Evolutionary conservation across 148 eudicot species (phyloP).

Genomic region (Oxyria digyna): DNA sequence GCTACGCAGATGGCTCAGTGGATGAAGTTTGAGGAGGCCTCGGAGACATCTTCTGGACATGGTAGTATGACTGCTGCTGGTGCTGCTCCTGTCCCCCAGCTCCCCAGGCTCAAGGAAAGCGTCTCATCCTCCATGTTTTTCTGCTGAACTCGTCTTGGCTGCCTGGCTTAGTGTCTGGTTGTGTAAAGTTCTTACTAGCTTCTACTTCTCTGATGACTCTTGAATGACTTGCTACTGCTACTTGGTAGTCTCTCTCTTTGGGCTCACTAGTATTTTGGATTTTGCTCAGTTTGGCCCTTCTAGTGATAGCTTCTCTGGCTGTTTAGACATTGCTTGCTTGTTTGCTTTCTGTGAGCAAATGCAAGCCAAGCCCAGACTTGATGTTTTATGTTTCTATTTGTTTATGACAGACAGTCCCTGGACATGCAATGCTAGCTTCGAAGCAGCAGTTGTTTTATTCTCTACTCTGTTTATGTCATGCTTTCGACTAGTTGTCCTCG

Average conservation of each 20-base stretch:
- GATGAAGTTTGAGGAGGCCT: conserved; percentile 76
- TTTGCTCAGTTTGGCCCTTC: neutral
- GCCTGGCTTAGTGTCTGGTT: neutral
- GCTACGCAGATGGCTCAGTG: conserved; percentile 71
- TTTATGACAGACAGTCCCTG: too few relatives aligned
- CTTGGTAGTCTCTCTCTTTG: neutral
- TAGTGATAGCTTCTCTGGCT: too few relatives aligned
- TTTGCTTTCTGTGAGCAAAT: too few relatives aligned
- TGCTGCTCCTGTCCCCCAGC: conserved; percentile 58
- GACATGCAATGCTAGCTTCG: too few relatives aligned
- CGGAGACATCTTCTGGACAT: conserved; percentile 69
- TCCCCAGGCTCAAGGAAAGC: conserved; percentile 52
- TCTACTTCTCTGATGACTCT: neutral
- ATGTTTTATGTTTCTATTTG: too few relatives aligned
- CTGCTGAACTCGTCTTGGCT: conserved; percentile 18
- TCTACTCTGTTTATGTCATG: too few relatives aligned
- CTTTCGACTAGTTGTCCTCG: too few relatives aligned
- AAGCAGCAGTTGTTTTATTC: too few relatives aligned
- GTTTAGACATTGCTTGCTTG: too few relatives aligned
- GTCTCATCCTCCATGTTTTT: conserved; percentile 86
- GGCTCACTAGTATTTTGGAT: neutral
- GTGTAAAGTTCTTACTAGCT: neutral
- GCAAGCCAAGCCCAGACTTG: too few relatives aligned
- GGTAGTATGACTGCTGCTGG: conserved; percentile 62
- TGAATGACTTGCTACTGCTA: neutral